These are phyloP conservation scores for Debaryomycetaceae sp. DNA, from an alignment of 1,139 yeast species.

Conservation along the genomic window DNA sequence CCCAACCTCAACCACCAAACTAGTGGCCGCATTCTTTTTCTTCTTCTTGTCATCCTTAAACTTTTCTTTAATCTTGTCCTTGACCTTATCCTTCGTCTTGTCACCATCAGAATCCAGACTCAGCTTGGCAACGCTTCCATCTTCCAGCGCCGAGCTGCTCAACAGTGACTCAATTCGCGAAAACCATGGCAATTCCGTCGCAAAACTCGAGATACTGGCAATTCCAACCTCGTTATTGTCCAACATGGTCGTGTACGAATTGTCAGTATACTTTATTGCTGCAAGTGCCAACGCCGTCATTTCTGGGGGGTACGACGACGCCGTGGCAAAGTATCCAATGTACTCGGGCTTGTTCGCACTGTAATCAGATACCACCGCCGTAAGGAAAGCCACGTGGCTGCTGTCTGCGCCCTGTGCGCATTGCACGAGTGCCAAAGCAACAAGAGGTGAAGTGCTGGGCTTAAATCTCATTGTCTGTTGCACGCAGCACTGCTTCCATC, in stretches of 20 bases:
- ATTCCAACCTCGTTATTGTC: slow-evolving; percentile 12
- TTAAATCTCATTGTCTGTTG: slow-evolving; percentile 10
- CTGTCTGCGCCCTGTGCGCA: no score
- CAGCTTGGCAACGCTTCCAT: no score
- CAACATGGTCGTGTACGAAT: slow-evolving; percentile 31
- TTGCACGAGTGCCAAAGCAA: slow-evolving; percentile 10
- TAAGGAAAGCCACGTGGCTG: slow-evolving; percentile 24
- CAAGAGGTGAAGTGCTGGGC: slow-evolving; percentile 5
- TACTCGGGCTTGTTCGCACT: slow-evolving; percentile 15
- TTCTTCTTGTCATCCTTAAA: no score
- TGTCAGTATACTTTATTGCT: slow-evolving; percentile 29
- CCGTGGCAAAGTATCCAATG: slow-evolving; percentile 23
- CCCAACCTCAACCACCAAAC: no score
- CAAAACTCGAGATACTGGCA: slow-evolving; percentile 19
- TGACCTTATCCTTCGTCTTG: no score
- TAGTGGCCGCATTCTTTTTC: no score
- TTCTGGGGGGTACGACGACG: slow-evolving; percentile 21
- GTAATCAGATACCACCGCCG: slow-evolving; percentile 30
- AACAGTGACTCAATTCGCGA: slow-evolving; percentile 21
- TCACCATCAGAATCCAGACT: no score
- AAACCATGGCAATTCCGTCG: slow-evolving; percentile 35
- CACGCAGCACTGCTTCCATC: no score
- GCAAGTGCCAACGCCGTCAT: slow-evolving; percentile 25
- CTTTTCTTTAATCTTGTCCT: no score
- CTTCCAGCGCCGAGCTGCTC: no score